A percentile compares a stretch with the other conserved stretches of the same genome.
Evolutionary conservation across 2,329 filamentous ascomycete genomes (phyloP).

Genomic region (Hypoxylon sp.): DNA sequence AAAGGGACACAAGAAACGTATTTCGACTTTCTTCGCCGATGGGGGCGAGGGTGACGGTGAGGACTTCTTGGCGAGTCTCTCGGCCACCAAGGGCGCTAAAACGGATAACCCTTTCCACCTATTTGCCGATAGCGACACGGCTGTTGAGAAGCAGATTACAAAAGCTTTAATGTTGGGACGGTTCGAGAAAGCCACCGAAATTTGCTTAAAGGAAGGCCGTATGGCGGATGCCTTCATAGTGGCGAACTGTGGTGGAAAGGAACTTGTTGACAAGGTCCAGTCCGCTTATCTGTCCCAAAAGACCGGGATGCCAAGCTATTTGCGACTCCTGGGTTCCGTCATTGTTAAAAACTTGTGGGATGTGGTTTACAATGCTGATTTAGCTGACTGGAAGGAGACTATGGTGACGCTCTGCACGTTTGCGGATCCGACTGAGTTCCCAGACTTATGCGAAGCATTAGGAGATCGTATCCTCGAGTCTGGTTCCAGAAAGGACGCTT

Average conservation of each 20-base stretch:
- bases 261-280: constrained; percentile 94
- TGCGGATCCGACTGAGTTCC: constrained; percentile 90
- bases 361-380: constrained; percentile 94
- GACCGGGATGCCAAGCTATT: constrained; percentile 87
- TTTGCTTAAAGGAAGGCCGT: constrained; percentile 89
- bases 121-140: constrained; percentile 85
- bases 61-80: constrained; percentile 87
- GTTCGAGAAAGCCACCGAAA: constrained; percentile 89
- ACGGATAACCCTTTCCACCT: constrained; percentile 96
- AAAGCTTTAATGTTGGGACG: constrained; percentile 89
- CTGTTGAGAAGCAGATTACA: constrained; percentile 89
- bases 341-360: constrained; percentile 99
- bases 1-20: constrained; percentile 68
- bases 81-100: constrained; percentile 90
- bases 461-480: constrained; percentile 89
- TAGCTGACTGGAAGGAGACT: constrained; percentile 95
- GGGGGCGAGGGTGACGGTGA: constrained; percentile 78
- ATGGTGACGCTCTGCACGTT: constrained; percentile 98
- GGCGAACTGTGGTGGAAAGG: constrained; percentile 94
- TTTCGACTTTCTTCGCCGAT: constrained; percentile 86
- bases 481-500: constrained; percentile 87
- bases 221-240: constrained; percentile 98
- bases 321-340: constrained; percentile 90
- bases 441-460: constrained; percentile 93
- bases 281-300: constrained; percentile 89